Base-by-base conservation (phyloP, 2,329 filamentous ascomycete species). In the Cercospora nicotianae region DNA sequence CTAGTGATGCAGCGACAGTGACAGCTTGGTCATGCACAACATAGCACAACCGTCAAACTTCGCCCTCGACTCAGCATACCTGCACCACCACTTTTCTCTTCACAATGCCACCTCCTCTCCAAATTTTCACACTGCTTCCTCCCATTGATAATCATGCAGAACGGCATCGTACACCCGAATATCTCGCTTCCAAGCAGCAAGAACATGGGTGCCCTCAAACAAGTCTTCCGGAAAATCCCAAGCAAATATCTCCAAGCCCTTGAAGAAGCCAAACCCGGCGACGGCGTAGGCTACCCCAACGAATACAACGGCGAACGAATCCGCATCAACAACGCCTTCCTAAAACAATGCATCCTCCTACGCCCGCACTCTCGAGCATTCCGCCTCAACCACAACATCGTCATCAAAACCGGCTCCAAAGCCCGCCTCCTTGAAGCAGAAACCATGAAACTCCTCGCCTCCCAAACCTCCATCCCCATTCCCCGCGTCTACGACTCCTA, bases 401-500 rank as follows among this genome's bases (percentile, higher is more conserved):
- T 67, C 48, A 39, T 64, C 53, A 67, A 67, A 20, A 59, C 48
- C 2, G 65, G 60, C 26, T 51, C 53, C 23, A 23, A 23, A 28
- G 23, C 39, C 23, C 60, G 65, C n/a, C 28, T 67, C 16, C 33
- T 62, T 4, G 66, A 68, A 58, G 63, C 59, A 12, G 63, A 45
- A 18, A 58, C 58, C 18, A 62, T 68, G 66, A 33, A 59, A 18
- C 18, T 65, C 13, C 28, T 65, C 5, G 42, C 62, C 1, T 58
- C 60, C 20, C 28, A 57, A 26, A 68, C 66, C 18, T 62, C 62
- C n/a, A 55, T 68, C 20, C 66, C 66, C 18, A 51, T 68, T 7
- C 66, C 66, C 10, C 64, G 36, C 36, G 63, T 68, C 23, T 31
- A 61, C 63, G 58, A 68, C 39, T 57, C 62, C 33, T 65, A 68